Evolutionary conservation across 1,139 yeast species (phyloP).

Genomic region (Pichia sp.): DNA sequence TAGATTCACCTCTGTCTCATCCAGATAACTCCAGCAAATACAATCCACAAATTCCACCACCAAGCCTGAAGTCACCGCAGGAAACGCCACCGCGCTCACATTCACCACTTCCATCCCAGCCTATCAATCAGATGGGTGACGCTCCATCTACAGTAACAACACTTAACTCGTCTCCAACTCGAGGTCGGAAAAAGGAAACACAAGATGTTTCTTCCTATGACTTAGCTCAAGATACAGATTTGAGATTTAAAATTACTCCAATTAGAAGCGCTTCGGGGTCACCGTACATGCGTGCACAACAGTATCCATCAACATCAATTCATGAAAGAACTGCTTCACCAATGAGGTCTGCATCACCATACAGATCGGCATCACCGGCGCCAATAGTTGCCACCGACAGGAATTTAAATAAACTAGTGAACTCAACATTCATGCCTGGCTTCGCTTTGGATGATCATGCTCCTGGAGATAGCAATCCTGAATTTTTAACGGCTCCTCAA

Average conservation of each 20-base stretch:
- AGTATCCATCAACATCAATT: slow-evolving; percentile 15
- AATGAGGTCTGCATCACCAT: slow-evolving; percentile 21
- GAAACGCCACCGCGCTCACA: background rate
- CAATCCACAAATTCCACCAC: too few relatives aligned
- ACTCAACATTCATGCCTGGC: slow-evolving; percentile 17
- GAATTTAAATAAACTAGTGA: slow-evolving; percentile 14
- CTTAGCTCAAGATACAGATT: slow-evolving; percentile 27
- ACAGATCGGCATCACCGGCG: slow-evolving; percentile 14
- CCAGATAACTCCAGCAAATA: background rate
- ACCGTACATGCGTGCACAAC: slow-evolving; percentile 17
- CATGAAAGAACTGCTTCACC: slow-evolving; percentile 11
- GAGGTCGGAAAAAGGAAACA: slow-evolving; percentile 7
- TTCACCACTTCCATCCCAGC: background rate
- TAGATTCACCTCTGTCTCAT: slow-evolving; percentile 4
- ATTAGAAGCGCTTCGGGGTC: slow-evolving; percentile 27
- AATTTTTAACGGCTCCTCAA: background rate
- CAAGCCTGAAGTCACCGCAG: too few relatives aligned
- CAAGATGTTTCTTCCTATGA: slow-evolving; percentile 11
- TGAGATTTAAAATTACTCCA: slow-evolving; percentile 30
- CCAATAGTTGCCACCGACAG: slow-evolving; percentile 15
- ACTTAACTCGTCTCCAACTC: background rate
- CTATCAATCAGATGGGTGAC: background rate
- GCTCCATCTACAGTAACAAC: background rate
- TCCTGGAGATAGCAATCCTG: background rate
- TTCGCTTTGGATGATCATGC: slow-evolving; percentile 9